Evolutionary conservation across 345 rosid genomes (phyloP), one percentile per base, ranked within the genome.

Genomic region (Syzygium jambos): DNA sequence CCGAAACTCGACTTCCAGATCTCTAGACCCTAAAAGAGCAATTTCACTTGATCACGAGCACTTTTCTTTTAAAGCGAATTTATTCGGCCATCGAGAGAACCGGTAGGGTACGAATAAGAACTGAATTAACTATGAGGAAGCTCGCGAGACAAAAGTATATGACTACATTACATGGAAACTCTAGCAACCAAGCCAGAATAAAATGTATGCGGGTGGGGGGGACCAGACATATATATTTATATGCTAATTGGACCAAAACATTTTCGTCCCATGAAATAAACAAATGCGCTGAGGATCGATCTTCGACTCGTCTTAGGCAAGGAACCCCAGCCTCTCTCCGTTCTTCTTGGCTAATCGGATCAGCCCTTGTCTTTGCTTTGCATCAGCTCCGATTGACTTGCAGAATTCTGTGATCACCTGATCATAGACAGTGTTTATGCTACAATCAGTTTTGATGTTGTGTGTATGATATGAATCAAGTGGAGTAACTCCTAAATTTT

Each of bases 321-420:
- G 98, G 90, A 98, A 98, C 6, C 99, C 99, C 85, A 98, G 98
- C 87, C 90, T 94, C 65, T 98, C 99, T 53, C 99, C 99, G 86
- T 98, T 98, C 93, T 96, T 98, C 94, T 96, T 98, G n/a, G 98
- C 99, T 89, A 98, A 87, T 78, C 99, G 94, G 57, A 98, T 98
- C 86, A 98, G 91, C 29, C 99, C 99, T 91, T 98, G 99, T 93
- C 99, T 95, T 89, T 96, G 99, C 88, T 98, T 98, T 1, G 95
- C 91, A 93, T 98, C 99, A 11, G 99, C 99, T 89, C 99, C 99
- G 53, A 98, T 96, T 17, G 99, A 92, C 92, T 94, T 98, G 94
- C 99, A 98, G 91, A 98, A 98, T 88, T 96, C 99, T 3, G 94
- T 97, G 56, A 97, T 98, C 85, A 98, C 98, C 99, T 96, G 95